Conservation (phyloP, 1,139 yeast genomes). For the Pneumocystis canis region DNA sequence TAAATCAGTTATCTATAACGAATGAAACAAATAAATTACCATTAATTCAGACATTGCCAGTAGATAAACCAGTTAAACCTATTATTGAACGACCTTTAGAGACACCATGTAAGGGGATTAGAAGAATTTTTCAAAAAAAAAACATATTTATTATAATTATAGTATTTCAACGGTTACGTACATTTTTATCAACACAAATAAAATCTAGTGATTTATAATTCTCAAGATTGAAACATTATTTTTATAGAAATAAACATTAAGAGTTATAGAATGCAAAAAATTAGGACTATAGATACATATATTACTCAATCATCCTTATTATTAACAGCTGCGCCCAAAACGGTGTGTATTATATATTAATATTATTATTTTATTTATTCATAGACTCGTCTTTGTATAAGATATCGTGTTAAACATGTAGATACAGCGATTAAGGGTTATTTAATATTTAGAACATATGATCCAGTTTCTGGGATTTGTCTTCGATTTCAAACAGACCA, state of each 20-base stretch:
- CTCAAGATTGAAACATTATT: no score
- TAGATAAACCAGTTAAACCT: not conserved
- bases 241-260: no score
- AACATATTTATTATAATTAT: no score
- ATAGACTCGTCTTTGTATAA: not conserved
- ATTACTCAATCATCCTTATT: not conserved
- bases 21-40: no score
- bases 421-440: not conserved
- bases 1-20: no score
- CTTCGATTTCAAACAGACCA: constrained; percentile 1
- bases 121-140: no score
- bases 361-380: not conserved
- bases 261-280: no score
- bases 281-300: not conserved
- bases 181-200: no score
- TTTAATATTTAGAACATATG: constrained; percentile 1
- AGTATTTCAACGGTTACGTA: no score
- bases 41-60: no score
- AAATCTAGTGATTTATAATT: no score
- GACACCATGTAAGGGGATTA: not conserved
- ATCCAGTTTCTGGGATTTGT: constrained; percentile 1
- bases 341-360: no score
- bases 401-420: not conserved
- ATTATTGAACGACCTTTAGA: not conserved
- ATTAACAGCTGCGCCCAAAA: not conserved